Evolutionary conservation across 129 eudicot species (phyloP).

Genomic region (Arctium lappa): DNA sequence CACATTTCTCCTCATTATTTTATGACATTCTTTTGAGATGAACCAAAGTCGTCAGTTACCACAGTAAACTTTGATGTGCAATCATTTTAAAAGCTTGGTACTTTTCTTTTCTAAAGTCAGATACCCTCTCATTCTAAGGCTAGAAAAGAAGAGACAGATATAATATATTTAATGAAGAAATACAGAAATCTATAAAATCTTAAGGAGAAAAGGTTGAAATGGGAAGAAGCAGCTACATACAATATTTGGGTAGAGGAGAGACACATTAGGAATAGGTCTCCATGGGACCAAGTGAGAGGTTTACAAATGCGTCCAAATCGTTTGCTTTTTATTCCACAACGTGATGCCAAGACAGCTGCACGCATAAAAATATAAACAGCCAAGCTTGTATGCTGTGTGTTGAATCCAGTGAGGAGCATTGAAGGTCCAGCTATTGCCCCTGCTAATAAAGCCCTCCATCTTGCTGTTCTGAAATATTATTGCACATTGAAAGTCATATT

Average conservation of each 20-base stretch:
- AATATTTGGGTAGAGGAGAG: constrained; percentile 90
- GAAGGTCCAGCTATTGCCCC: constrained; percentile 97
- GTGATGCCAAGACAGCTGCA: constrained; percentile 96
- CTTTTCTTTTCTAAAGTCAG: not conserved
- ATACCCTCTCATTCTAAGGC: not conserved
- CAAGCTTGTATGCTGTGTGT: constrained; percentile 82
- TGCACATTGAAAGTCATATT: not conserved
- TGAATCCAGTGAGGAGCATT: constrained; percentile 86
- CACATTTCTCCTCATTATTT: not conserved
- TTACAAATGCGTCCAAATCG: constrained; percentile 80
- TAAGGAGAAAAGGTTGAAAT: not conserved
- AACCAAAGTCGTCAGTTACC: not conserved
- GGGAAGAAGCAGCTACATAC: constrained; percentile 39
- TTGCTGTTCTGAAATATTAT: constrained; percentile 74
- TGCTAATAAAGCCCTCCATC: constrained; percentile 95
- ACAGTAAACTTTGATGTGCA: not conserved
- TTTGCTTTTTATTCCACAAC: constrained; percentile 97
- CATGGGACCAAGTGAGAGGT: constrained; percentile 98
- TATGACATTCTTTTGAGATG: not conserved
- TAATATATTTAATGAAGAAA: not conserved
- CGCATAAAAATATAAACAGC: constrained; percentile 97
- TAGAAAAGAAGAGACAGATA: not conserved
- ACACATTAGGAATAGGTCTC: constrained; percentile 96
- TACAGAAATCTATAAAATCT: not conserved
- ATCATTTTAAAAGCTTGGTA: not conserved